Base-by-base conservation (phyloP, 2,329 filamentous ascomycete species). In the Diaporthe sp. region DNA sequence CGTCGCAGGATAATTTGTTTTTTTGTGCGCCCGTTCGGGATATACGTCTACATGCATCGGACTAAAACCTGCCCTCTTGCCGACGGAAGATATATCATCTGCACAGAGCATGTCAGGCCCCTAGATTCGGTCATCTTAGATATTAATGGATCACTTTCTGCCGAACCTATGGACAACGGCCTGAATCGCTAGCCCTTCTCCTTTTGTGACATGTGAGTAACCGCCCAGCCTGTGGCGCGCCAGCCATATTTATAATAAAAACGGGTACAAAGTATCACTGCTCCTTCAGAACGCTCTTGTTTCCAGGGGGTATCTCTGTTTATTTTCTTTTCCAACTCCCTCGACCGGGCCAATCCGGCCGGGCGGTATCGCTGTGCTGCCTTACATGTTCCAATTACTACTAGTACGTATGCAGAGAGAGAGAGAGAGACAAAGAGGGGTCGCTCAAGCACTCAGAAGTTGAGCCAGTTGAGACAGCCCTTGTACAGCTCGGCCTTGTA, bases 401-500 rank as follows among this genome's bases (percentile, higher is more conserved):
- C 22, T 25, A 51, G 31, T 25, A 17, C 2, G 39, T 3, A 62
- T 31, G 13, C 10, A 19, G 49, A 13, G 22, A 19, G 31, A 68
- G 34, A 53, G 3, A 9, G 28, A 12, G 3, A 34, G 3, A 55
- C 19, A 39, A 22, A 31, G 44, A 62, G 13, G 17, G 25, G 25
- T 6, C 42, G 19, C 3, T 17, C 44, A 37, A 37, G 15, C 31
- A 25, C 57, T 53, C 25, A 42, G 34, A 69, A 19, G 34, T 53
- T n/a, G 42, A 75, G 31, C 51, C 58, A 75, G 55, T 42, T 25
- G 8, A 76, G 51, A 13, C 75, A 76, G 19, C 73, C 73, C 34
- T 72, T 67, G 68, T 53, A 76, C 28, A 76, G 28, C 28, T 70
- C 62, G 19, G 17, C 46, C 53, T 70, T 67, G 57, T 75, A 75